Base-by-base conservation (phyloP, 306 rosid species). In the Begonia peltatifolia region DNA sequence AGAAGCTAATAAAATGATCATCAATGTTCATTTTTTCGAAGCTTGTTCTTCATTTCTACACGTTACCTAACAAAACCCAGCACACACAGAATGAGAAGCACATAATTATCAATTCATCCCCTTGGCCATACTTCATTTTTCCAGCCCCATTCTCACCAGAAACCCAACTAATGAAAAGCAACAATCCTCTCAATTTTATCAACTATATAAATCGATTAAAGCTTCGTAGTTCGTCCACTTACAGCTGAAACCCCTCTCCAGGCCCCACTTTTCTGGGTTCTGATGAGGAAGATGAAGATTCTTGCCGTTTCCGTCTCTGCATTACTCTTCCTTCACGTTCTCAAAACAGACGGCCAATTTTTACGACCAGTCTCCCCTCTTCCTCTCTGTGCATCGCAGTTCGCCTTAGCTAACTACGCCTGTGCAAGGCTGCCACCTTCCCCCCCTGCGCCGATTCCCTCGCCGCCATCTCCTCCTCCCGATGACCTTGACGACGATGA, bases 51-150 rank as follows among this genome's bases (percentile, higher is more conserved):
- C 46, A 44, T 36, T 12, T 43, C 60, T 55, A 49, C 54, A 47
- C 30, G 60, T 49, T 67, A 82, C 89, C 94, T 74, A 74, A 58
- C 74, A 49, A 66, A 30, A 68, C 56, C 47, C 51, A 50, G 78
- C 94, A 78, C 85, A 68, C 94, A 53, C 56, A 69, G 70, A 52
- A 75, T 81, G 94, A 60, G 17, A 56, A 11, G 48, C 14, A 61
- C 52, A 47, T 20, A 52, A 22, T 20, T n/a, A 56, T 42, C 47
- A 79, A 63, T 65, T 25, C 84, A 75, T 64, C 64, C 76, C 74
- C 79, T 75, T 77, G 60, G 74, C 43, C 64, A 50, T 63, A 50
- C 13, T 58, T 52, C 61, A 61, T 42, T 50, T 73, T 53, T 14
- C 22, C 22, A 43, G 15, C 57, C 36, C 12, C 50, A 41, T 46